A percentile compares a stretch with the other conserved stretches of the same genome.
phyloP scores from a whole-genome alignment of 164 flowering plant species.

The Euptelea pleiosperma region DNA sequence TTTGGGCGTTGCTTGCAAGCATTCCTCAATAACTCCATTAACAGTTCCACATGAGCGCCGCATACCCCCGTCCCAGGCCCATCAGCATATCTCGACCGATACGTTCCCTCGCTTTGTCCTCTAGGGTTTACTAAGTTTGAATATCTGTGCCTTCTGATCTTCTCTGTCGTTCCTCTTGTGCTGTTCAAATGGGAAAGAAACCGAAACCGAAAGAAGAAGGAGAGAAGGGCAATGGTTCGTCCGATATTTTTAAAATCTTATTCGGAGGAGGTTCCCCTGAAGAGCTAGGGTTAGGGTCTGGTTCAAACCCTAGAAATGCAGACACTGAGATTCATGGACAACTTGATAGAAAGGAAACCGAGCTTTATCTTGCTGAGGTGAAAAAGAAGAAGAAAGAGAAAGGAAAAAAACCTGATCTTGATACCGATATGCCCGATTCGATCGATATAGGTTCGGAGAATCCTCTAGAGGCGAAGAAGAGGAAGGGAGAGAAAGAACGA shows the following conservation, averaged over 20 bases:
- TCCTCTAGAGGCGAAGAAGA: constrained; percentile 18
- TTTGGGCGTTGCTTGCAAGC: too few relatives aligned
- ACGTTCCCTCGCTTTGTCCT: too few relatives aligned
- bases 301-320: constrained; percentile 2
- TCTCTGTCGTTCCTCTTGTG: too few relatives aligned
- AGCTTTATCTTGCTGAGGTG: constrained; percentile 5
- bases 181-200: constrained; percentile 3
- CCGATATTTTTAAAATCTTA: constrained; percentile 48
- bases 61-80: too few relatives aligned
- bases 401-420: constrained; percentile 10
- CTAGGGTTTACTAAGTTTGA: too few relatives aligned
- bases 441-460: neutral
- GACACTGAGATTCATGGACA: neutral
- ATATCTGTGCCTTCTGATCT: too few relatives aligned
- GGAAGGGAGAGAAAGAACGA: constrained; percentile 22
- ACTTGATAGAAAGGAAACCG: neutral
- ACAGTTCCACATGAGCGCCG: too few relatives aligned
- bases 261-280: constrained; percentile 53
- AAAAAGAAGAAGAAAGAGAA: constrained; percentile 24
- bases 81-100: too few relatives aligned
- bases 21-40: too few relatives aligned
- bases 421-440: neutral
- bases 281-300: constrained; percentile 8
- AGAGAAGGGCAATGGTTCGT: constrained; percentile 10
- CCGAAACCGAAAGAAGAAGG: neutral